Evolutionary conservation across 306 rosid genomes (phyloP).

Genomic region (Crataegus laevigata): DNA sequence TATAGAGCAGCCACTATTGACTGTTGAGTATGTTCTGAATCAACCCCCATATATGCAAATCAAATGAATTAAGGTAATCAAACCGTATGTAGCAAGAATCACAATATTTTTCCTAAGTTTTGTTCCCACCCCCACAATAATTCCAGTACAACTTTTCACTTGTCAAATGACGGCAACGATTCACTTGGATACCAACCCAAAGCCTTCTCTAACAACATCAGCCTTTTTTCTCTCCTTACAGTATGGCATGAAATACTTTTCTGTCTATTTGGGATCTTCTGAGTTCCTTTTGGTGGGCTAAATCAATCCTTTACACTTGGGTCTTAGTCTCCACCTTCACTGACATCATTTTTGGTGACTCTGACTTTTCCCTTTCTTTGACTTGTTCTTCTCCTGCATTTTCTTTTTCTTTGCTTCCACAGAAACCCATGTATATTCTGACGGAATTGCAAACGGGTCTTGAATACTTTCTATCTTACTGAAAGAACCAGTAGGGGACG

Average conservation of each 20-base stretch:
- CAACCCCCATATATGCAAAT: not conserved
- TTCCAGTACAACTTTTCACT: constrained; percentile 10
- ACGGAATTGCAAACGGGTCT: constrained; percentile 84
- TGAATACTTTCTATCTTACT: constrained; percentile 72
- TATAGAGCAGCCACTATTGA: not conserved
- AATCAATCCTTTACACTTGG: constrained; percentile 17
- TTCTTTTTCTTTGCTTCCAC: constrained; percentile 82
- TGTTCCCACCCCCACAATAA: constrained; percentile 33
- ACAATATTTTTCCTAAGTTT: not conserved
- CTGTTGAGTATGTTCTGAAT: not conserved
- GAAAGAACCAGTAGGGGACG: constrained; percentile 50
- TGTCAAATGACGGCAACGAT: not conserved
- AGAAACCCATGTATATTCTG: constrained; percentile 75
- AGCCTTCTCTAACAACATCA: constrained; percentile 8
- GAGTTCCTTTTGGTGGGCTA: constrained; percentile 23
- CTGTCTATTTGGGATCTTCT: constrained; percentile 25
- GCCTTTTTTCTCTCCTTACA: constrained; percentile 1
- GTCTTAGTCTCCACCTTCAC: not conserved
- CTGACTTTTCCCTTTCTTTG: constrained; percentile 76
- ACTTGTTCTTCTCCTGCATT: constrained; percentile 87
- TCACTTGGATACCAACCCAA: constrained; percentile 3
- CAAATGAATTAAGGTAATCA: constrained; percentile 14
- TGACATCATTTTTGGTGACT: constrained; percentile 33
- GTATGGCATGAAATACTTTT: constrained; percentile 23
- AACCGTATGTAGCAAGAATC: constrained; percentile 15